phyloP scores from a whole-genome alignment of 352 stramenopile genomes.

The Saprolegnia diclina region DNA sequence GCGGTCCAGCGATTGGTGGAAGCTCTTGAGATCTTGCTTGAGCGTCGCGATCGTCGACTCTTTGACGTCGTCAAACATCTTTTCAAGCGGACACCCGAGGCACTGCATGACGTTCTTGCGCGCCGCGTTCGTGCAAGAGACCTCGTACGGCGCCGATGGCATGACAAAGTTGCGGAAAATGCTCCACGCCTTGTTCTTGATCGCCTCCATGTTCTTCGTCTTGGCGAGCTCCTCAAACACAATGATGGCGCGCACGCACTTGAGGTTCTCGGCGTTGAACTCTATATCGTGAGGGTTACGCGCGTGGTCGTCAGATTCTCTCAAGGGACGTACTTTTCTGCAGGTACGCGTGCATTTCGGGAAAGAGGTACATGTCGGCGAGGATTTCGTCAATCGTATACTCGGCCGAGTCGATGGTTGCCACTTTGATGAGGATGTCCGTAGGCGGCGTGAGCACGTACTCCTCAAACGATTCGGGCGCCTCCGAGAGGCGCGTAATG shows the following conservation, averaged over 20 bases:
- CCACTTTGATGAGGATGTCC: conserved; percentile 51
- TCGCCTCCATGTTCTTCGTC: conserved; percentile 58
- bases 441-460: conserved; percentile 61
- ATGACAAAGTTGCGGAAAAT: conserved; percentile 82
- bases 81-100: conserved; percentile 69
- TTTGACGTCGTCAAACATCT: conserved; percentile 81
- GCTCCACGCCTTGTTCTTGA: conserved; percentile 77
- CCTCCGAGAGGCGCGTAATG: conserved; percentile 60
- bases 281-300: conserved; percentile 34
- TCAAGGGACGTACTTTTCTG: conserved; percentile 56
- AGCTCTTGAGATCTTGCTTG: conserved; percentile 79
- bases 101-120: conserved; percentile 74
- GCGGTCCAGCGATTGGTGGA: conserved; percentile 55
- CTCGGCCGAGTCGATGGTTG: conserved; percentile 37
- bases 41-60: conserved; percentile 81
- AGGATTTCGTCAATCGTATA: conserved; percentile 80
- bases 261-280: conserved; percentile 82
- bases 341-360: conserved; percentile 80
- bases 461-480: conserved; percentile 54
- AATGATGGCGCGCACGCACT: conserved; percentile 72
- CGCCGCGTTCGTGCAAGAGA: conserved; percentile 78
- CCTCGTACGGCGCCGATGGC: conserved; percentile 61
- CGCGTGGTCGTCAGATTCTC: conserved; percentile 20
- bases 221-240: conserved; percentile 70
- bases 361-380: conserved; percentile 72